A percentile compares a stretch with the other conserved stretches of the same genome.
phyloP scores from a whole-genome alignment of 2,329 filamentous ascomycete genomes.

The Xylariaceae sp. region DNA sequence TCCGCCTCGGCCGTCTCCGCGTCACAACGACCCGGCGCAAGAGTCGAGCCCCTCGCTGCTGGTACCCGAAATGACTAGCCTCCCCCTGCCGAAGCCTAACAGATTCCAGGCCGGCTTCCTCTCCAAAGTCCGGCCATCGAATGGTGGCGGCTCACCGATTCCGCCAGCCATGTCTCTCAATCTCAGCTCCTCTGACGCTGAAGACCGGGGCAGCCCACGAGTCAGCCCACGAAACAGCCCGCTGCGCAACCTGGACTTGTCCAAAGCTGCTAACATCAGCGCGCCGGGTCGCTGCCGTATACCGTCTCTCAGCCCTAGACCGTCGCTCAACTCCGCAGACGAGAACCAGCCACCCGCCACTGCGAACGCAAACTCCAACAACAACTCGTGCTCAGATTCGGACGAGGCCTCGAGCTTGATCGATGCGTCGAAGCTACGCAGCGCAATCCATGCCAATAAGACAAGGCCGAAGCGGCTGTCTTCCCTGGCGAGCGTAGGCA shows the following conservation, averaged over 20 bases:
- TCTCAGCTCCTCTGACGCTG: slow-evolving; percentile 47
- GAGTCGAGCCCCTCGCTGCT: slow-evolving; percentile 56
- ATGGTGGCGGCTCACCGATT: slow-evolving; percentile 55
- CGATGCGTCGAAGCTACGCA: slow-evolving; percentile 51
- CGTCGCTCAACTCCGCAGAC: slow-evolving; percentile 34
- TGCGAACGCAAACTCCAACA: slow-evolving; percentile 16
- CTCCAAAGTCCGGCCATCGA: slow-evolving; percentile 47
- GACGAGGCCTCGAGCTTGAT: slow-evolving; percentile 44
- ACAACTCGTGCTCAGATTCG: slow-evolving; percentile 16
- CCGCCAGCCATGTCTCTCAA: slow-evolving; percentile 54
- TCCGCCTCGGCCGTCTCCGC: not conserved
- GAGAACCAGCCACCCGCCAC: slow-evolving; percentile 50
- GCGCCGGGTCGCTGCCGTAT: slow-evolving; percentile 36
- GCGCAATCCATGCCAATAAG: slow-evolving; percentile 50
- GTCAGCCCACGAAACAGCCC: slow-evolving; percentile 41
- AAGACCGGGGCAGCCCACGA: slow-evolving; percentile 57
- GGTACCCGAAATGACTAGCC: slow-evolving; percentile 38
- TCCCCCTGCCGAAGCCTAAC: slow-evolving; percentile 52
- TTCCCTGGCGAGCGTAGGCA: slow-evolving; percentile 26
- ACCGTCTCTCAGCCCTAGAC: slow-evolving; percentile 23
- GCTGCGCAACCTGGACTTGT: slow-evolving; percentile 46
- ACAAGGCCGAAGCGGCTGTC: slow-evolving; percentile 33
- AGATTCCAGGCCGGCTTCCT: slow-evolving; percentile 89
- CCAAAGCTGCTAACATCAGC: slow-evolving; percentile 45
- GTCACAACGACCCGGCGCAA: slow-evolving; percentile 49